Evolutionary conservation across 495 filamentous ascomycete genomes (phyloP).

Genomic region (Hypoxylon subgilvum): DNA sequence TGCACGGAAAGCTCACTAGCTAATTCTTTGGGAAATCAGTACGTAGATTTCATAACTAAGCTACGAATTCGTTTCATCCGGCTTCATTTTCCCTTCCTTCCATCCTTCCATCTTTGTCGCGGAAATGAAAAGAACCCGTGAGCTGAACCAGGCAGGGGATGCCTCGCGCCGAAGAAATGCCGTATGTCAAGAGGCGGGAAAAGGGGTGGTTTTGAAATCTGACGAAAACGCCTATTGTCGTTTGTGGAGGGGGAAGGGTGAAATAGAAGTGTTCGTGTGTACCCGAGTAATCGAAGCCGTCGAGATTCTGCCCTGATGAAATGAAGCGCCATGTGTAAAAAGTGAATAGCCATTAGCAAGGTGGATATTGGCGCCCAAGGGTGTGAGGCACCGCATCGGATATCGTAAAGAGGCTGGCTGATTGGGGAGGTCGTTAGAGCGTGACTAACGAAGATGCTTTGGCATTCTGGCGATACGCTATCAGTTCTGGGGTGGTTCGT

Average conservation of each 20-base stretch:
- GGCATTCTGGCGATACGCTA: neutral
- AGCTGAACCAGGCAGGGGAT: slow-evolving; percentile 9
- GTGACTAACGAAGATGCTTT: slow-evolving; percentile 9
- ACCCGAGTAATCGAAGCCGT: neutral
- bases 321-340: slow-evolving; percentile 16
- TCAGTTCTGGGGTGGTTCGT: slow-evolving; percentile 56
- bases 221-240: neutral
- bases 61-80: slow-evolving; percentile 23
- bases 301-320: neutral
- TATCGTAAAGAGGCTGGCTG: slow-evolving; percentile 22
- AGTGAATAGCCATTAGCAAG: slow-evolving; percentile 28
- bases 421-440: slow-evolving; percentile 9
- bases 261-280: neutral
- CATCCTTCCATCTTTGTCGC: neutral
- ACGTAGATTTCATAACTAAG: slow-evolving; percentile 30
- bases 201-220: neutral
- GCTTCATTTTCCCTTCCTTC: too few species aligned
- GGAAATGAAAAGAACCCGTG: slow-evolving; percentile 3
- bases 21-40: slow-evolving; percentile 11
- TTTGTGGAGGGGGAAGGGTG: neutral
- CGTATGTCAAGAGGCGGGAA: slow-evolving; percentile 1
- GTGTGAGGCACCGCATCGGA: slow-evolving; percentile 15
- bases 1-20: too few species aligned
- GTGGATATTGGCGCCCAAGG: slow-evolving; percentile 10
- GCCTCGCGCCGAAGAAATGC: slow-evolving; percentile 5